Base-by-base conservation (phyloP, 1,284 basidiomycete species). In the Xerocomus nothofagi region DNA sequence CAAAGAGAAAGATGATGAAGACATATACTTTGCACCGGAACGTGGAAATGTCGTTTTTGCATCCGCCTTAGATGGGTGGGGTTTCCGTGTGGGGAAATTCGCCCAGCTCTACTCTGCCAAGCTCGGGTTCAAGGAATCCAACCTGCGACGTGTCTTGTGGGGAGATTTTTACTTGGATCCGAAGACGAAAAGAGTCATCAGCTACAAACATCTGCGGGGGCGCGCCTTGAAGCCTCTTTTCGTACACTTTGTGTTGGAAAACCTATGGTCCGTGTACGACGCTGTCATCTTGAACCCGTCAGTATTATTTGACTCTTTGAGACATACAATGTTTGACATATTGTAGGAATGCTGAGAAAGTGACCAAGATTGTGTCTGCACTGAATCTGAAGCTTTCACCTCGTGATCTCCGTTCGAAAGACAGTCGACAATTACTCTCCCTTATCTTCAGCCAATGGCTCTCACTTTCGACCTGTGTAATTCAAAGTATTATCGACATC, bases 121-220 rank as follows among this genome's bases (percentile, higher is more conserved):
- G 71, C 80, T 99, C 18, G 91, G 91, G 15, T 89, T 98, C 65
- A 90, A 91, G 65, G 96, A 98, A 69, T 75, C 76, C 2, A 96
- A 91, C 62, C 75, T 99, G 34, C 81, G 91, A 47, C 81, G 84
- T 49, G 93, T 95, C 7, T 76, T 99, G 2, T 99, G 97, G 97
- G 97, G 97, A 1, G 95, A 99, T 69, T 99, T 88, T 70, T 99
- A 91, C 73, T 78, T 99, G 49, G 97, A 99, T 67, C 92, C 96
- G 0, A 99, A 98, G 75, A 89, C 90, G 43, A 99, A 98, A 73
- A 81, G 86, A 54, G 91, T 98, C 20, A 87, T 99, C 62, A 91
- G 88, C 57, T 79, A 93, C 66, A 97, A 96, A 71, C 91, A 94
- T 69, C 79, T 96, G 49, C 84, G 83, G 54, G 92, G 92, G 17